A percentile compares a stretch with the other conserved stretches of the same genome.
Conservation (phyloP, 345 rosid genomes). For the Citrus glauca region DNA sequence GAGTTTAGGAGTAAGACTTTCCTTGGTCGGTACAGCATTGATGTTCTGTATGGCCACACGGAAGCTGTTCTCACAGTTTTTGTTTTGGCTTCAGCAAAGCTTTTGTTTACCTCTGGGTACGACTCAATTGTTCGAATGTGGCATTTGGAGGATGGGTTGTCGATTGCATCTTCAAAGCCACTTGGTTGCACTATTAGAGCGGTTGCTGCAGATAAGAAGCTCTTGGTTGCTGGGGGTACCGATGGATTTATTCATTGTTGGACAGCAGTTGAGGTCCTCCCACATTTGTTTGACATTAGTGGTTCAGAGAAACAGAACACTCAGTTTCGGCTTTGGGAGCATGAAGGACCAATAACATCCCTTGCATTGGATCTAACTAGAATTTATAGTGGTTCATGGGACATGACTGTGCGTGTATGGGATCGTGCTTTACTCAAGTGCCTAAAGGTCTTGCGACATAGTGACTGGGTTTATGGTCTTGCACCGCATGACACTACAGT, state of each 20-base stretch:
- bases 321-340: conserved; percentile 80
- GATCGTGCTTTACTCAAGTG: conserved; percentile 70
- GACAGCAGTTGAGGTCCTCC: conserved; percentile 63
- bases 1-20: conserved; percentile 78
- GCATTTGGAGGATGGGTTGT: conserved; percentile 79
- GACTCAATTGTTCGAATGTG: conserved; percentile 82
- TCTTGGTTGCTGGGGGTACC: conserved; percentile 86
- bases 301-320: conserved; percentile 42
- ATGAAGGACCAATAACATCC: conserved; percentile 79
- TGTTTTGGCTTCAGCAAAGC: conserved; percentile 75
- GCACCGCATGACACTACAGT: conserved; percentile 66
- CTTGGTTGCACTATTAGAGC: conserved; percentile 92
- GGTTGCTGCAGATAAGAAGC: conserved; percentile 67
- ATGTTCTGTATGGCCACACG: conserved; percentile 75
- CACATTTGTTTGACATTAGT: conserved; percentile 63
- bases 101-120: conserved; percentile 82
- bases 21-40: conserved; percentile 63
- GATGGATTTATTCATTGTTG: conserved; percentile 92
- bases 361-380: conserved; percentile 63
- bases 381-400: conserved; percentile 93
- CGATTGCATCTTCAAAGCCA: conserved; percentile 63
- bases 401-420: conserved; percentile 91
- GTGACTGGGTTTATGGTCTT: conserved; percentile 92
- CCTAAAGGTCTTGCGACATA: conserved; percentile 61
- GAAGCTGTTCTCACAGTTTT: conserved; percentile 78